Percentiles rank a stretch among this genome's conserved stretches.
These are phyloP conservation scores for Cryptomeria japonica DNA, from an alignment of 75 land plant genomes.

Conservation along the genomic window DNA sequence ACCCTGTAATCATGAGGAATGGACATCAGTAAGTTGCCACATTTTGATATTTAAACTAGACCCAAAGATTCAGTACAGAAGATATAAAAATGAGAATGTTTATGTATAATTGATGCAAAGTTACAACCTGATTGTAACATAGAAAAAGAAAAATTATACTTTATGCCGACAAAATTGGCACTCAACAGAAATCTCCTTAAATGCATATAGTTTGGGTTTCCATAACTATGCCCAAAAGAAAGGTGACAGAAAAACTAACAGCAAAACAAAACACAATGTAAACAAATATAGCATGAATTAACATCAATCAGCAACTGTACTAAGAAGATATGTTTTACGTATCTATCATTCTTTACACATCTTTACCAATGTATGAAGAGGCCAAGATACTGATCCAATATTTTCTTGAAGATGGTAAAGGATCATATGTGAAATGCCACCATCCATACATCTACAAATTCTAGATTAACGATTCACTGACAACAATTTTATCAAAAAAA, in stretches of 20 bases:
- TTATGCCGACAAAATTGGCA: neutral
- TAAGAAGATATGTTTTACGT: neutral
- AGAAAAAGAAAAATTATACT: neutral
- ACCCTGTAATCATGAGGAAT: slow-evolving; percentile 51
- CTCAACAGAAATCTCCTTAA: neutral
- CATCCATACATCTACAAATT: neutral
- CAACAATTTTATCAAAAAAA: no score
- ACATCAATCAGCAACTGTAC: neutral
- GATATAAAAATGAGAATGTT: neutral
- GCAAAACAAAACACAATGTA: neutral
- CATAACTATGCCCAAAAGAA: neutral
- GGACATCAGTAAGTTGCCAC: neutral
- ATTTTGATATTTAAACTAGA: neutral
- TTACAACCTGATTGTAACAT: neutral
- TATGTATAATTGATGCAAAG: neutral
- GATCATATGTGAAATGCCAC: neutral
- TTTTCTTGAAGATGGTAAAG: neutral
- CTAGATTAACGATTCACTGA: no score
- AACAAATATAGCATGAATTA: neutral
- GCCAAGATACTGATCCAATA: neutral
- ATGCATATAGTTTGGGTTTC: neutral
- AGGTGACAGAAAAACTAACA: neutral
- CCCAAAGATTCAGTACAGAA: neutral
- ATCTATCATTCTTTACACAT: neutral
- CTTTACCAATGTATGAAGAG: neutral